Percentiles rank a stretch among this genome's conserved stretches.
These are phyloP conservation scores for Pistacia atlantica DNA, from an alignment of 345 rosid genomes.

Conservation along the genomic window DNA sequence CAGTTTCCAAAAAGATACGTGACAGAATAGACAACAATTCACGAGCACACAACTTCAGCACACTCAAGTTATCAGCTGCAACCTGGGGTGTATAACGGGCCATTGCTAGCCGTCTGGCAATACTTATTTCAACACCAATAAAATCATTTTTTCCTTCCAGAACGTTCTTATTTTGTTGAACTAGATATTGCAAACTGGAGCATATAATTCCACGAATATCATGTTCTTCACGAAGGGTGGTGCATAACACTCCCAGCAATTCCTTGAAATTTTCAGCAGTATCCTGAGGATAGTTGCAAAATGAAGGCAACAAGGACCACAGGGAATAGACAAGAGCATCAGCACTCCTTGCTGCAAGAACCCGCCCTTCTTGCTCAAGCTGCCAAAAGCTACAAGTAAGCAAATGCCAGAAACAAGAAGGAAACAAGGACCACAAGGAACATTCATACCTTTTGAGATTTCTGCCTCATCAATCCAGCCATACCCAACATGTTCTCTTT, in stretches of 20 bases:
- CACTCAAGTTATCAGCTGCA: conserved; percentile 63
- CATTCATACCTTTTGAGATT: conserved; percentile 59
- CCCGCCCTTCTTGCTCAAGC: conserved; percentile 74
- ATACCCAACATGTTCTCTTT: conserved; percentile 57
- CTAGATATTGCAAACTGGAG: conserved; percentile 63
- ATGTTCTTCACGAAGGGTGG: conserved; percentile 58
- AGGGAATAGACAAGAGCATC: conserved; percentile 76
- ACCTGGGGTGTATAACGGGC: conserved; percentile 53
- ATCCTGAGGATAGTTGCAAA: conserved; percentile 83
- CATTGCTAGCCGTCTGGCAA: conserved; percentile 51
- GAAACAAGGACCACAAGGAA: not conserved
- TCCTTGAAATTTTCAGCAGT: conserved; percentile 76
- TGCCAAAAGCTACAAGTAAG: conserved; percentile 39
- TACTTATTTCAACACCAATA: conserved; percentile 37
- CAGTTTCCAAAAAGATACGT: conserved; percentile 63
- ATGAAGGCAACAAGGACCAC: conserved; percentile 93
- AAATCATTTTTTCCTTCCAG: conserved; percentile 44
- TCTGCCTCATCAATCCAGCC: conserved; percentile 51
- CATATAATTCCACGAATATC: conserved; percentile 76
- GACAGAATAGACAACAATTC: conserved; percentile 65
- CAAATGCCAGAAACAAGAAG: conserved; percentile 14
- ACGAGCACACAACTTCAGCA: conserved; percentile 58
- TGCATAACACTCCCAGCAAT: conserved; percentile 48
- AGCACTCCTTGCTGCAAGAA: conserved; percentile 61
- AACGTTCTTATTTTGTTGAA: conserved; percentile 70